A percentile compares a stretch with the other conserved stretches of the same genome.
Conservation (phyloP, 345 rosid species). For the Brassica juncea region DNA sequence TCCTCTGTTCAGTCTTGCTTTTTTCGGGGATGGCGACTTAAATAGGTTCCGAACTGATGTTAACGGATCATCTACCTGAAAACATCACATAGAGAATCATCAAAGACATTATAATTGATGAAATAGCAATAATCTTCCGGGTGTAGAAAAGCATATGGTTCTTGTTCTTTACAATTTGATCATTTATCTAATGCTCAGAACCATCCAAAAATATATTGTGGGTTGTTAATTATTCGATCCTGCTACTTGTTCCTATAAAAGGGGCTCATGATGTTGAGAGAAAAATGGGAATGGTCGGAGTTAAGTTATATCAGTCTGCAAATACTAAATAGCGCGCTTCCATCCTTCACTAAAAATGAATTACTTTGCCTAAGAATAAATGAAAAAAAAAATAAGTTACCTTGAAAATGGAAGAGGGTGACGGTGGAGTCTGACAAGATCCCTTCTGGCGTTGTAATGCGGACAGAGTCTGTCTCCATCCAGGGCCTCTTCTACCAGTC, state of each 20-base stretch:
- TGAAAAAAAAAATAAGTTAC: slow-evolving; percentile 38
- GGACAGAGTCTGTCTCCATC: slow-evolving; percentile 79
- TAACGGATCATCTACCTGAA: slow-evolving; percentile 78
- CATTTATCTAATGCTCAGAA: not conserved
- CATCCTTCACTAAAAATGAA: slow-evolving; percentile 1
- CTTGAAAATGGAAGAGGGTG: slow-evolving; percentile 59
- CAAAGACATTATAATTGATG: slow-evolving; percentile 4
- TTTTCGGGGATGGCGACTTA: slow-evolving; percentile 58
- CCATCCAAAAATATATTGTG: not conserved
- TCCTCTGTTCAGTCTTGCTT: slow-evolving; percentile 42
- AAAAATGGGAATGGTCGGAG: not conserved
- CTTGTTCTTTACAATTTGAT: slow-evolving; percentile 1
- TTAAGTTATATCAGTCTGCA: not conserved
- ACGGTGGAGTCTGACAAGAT: slow-evolving; percentile 40
- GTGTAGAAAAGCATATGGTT: not conserved
- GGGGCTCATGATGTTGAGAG: not conserved
- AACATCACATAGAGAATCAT: slow-evolving; percentile 2
- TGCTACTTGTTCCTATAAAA: not conserved
- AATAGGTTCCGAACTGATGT: slow-evolving; percentile 72
- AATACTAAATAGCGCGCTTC: not conserved
- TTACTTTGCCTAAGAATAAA: not conserved
- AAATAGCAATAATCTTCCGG: not conserved
- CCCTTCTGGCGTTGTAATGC: slow-evolving; percentile 65
- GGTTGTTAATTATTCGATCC: not conserved
- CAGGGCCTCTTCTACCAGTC: slow-evolving; percentile 55